Evolutionary conservation across 495 filamentous ascomycete species (phyloP).

Genomic region (Lepraria neglecta): DNA sequence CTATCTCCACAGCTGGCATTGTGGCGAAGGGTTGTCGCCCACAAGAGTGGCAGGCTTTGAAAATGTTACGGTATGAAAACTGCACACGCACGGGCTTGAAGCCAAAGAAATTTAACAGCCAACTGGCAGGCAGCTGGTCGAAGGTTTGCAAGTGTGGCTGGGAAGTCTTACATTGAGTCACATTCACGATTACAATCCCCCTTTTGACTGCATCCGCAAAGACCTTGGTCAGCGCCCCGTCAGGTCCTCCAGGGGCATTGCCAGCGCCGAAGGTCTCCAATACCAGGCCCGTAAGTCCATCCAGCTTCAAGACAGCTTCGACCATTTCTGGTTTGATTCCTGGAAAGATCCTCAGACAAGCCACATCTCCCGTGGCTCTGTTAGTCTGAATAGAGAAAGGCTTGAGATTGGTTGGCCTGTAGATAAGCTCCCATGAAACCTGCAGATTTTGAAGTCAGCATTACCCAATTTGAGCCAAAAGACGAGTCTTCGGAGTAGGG

Average conservation of each 20-base stretch:
- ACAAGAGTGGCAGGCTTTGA: too few species aligned
- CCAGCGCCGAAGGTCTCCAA: conserved; percentile 95
- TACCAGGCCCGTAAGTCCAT: conserved; percentile 74
- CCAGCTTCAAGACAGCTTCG: conserved; percentile 73
- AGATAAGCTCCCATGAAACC: conserved; percentile 73
- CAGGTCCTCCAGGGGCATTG: conserved; percentile 80
- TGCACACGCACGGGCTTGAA: too few species aligned
- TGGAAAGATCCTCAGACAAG: conserved; percentile 89
- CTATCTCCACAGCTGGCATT: too few species aligned
- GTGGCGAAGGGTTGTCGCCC: too few species aligned
- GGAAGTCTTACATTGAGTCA: conserved; percentile 70
- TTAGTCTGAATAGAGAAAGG: conserved; percentile 72
- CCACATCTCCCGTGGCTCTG: conserved; percentile 81
- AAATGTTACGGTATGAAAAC: too few species aligned
- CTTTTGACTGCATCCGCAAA: conserved; percentile 68
- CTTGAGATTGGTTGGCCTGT: conserved; percentile 64
- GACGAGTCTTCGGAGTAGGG: too few species aligned
- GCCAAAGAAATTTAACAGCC: too few species aligned
- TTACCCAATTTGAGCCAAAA: too few species aligned
- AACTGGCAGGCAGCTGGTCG: too few species aligned
- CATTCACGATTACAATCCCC: conserved; percentile 85
- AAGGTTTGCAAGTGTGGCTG: too few species aligned
- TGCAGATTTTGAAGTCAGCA: too few species aligned
- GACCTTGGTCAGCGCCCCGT: conserved; percentile 75
- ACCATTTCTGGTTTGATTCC: conserved; percentile 95